Conservation (phyloP, 179 eudicot genomes). For the Actinidia chinensis region DNA sequence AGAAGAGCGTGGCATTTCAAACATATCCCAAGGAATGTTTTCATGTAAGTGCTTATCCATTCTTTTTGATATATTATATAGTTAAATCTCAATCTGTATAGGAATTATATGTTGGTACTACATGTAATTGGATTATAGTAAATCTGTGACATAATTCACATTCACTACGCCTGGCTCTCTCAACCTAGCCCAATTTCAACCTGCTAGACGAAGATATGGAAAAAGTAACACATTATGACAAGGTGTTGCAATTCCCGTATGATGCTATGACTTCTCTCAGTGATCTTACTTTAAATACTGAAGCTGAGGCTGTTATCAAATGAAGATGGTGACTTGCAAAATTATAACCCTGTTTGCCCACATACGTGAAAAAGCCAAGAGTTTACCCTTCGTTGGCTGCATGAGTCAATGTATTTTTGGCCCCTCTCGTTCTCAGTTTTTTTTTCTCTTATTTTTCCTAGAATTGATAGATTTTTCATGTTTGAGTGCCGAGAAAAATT, state of each 20-base stretch:
- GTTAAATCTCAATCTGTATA: too few relatives aligned
- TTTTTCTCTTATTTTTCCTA: too few relatives aligned
- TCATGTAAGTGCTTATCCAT: slow-evolving; percentile 48
- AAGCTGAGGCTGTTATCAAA: slow-evolving; percentile 34
- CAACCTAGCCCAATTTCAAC: slow-evolving; percentile 75
- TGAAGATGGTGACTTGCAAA: slow-evolving; percentile 51
- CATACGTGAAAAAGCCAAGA: slow-evolving; percentile 67
- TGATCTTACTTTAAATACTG: slow-evolving; percentile 15
- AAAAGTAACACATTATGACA: slow-evolving; percentile 44
- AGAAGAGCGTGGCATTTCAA: slow-evolving; percentile 32
- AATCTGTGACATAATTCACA: slow-evolving; percentile 7
- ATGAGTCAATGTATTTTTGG: slow-evolving; percentile 34
- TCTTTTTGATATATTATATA: too few relatives aligned
- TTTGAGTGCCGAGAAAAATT: too few relatives aligned
- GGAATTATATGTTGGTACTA: too few relatives aligned
- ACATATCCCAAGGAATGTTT: slow-evolving; percentile 29
- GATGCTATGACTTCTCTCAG: slow-evolving; percentile 18
- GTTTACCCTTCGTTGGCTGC: slow-evolving; percentile 53
- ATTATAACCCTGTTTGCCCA: slow-evolving; percentile 58
- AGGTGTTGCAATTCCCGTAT: slow-evolving; percentile 10
- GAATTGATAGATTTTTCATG: too few relatives aligned
- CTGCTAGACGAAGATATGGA: slow-evolving; percentile 77
- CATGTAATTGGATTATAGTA: too few relatives aligned
- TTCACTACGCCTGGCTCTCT: slow-evolving; percentile 5
- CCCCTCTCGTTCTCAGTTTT: too few relatives aligned